Evolutionary conservation across 2,329 filamentous ascomycete genomes (phyloP), one percentile per base, ranked within the genome.

Genomic region (Talaromyces amestolkiae): DNA sequence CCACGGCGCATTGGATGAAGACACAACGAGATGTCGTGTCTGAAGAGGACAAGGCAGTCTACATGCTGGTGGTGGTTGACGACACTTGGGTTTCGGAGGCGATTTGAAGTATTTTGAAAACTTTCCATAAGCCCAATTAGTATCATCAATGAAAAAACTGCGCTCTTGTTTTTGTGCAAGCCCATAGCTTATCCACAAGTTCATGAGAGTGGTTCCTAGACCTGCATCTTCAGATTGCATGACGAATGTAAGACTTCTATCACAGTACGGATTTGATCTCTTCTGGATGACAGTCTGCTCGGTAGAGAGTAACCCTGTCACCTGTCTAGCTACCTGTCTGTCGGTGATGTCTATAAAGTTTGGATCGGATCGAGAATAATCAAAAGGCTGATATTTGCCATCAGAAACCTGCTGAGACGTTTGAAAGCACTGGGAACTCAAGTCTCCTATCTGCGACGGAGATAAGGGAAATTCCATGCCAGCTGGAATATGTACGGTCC

Each of bases 141-240:
- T 87, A 77, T 96, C 92, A 71, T 96, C 91, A 68, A 96, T 82
- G 79, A 96, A 96, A 77, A 96, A 96, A 0, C 87, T 83, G 27
- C 92, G 83, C 15, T 86, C 86, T 74, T 96, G 90, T 66, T 88
- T 85, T 73, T 89, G 83, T 2, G 92, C 91, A 63, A 96, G 79
- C 3, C 91, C 91, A 74, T 95, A 96, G 31, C 91, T 89, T 71
- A 90, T 89, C 92, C 92, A 97, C 64, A 96, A 75, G 72, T 89
- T 85, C 84, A 96, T 88, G 66, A 97, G 77, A 1, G 89, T 87
- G 69, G 87, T 88, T 6, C 92, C 92, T 10, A 96, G 81, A 2
- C 92, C 92, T 2, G 91, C 91, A 71, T 94, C 88, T 3, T 84
- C 78, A 8, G 87, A 84, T 73, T 94, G 91, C 71, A 96, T 82